phyloP scores from a whole-genome alignment of 805 yeast genomes.

The Yamadazyma nakazawae region DNA sequence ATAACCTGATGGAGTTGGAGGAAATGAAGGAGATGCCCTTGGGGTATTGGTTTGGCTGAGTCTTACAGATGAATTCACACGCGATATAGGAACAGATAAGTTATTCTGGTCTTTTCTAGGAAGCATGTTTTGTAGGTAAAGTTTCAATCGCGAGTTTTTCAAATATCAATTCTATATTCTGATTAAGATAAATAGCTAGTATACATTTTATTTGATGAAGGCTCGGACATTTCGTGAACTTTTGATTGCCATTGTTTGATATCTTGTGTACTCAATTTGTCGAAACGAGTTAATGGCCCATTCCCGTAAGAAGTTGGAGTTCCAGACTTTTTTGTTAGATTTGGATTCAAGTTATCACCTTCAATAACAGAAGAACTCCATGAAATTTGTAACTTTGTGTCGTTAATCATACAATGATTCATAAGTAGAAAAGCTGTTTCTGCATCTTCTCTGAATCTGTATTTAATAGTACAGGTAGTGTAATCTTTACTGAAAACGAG shows the following conservation, averaged over 20 bases:
- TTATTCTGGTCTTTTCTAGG: conserved; percentile 7
- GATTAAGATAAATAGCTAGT: conserved; percentile 1
- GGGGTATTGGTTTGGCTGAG: conserved; percentile 23
- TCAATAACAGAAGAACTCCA: conserved; percentile 25
- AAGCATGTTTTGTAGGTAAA: background rate
- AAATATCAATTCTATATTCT: too few species aligned
- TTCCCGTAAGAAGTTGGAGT: background rate
- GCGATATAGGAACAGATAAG: conserved; percentile 32
- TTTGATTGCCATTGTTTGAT: background rate
- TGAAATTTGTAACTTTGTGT: conserved; percentile 23
- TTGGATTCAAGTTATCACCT: background rate
- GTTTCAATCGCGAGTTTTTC: conserved; percentile 1
- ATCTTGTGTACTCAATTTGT: background rate
- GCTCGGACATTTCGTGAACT: conserved; percentile 5
- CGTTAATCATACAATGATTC: conserved; percentile 29
- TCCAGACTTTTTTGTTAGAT: background rate
- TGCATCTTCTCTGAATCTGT: conserved; percentile 30
- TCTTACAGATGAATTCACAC: conserved; percentile 33
- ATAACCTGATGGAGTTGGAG: conserved; percentile 28
- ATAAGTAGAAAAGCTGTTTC: conserved; percentile 34
- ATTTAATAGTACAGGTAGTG: conserved; percentile 25
- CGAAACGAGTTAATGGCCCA: conserved; percentile 3
- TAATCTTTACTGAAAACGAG: conserved; percentile 20
- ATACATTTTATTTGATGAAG: background rate
- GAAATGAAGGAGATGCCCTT: conserved; percentile 19